Evolutionary conservation across 345 rosid genomes (phyloP), one percentile per base, ranked within the genome.

Genomic region (Diplotaxis tenuifolia): DNA sequence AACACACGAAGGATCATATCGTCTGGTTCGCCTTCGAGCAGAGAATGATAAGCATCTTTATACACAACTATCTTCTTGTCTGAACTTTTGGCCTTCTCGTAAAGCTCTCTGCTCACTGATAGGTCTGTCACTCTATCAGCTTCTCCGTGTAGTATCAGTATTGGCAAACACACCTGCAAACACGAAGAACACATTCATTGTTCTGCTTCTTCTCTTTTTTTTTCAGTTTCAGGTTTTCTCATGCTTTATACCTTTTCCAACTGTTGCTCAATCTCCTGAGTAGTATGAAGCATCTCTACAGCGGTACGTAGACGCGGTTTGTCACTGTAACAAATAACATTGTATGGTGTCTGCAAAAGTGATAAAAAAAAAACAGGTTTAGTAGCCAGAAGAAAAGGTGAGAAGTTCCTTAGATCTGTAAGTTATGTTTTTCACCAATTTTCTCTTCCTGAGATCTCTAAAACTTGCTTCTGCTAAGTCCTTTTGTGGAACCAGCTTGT

Each of bases 21-120:
- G 70, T 95, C 99, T 6, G 99, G 86, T 75, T 95, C 99, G 0
- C 99, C 99, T 76, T 85, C 97, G 0, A 92, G 87, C 32, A 95
- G 87, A 52, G 94, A 61, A 81, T 95, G 99, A 70, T 64, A 79
- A 16, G 90, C 87, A 71, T 87, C 89, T 56, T 86, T 70, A 56
- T 90, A 92, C 42, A 90, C 75, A 70, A 79, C 80, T 50, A 89
- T 78, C 67, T 79, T 86, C 83, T 95, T 95, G 90, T 95, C 97
- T 61, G 77, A 53, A 65, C 90, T 86, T 60, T 84, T 81, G 5
- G 99, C 96, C 80, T 89, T 90, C 83, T 87, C 83, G 12, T 88
- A 83, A 75, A 95, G 80, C 27, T 85, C 86, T 84, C 79, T 86
- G 88, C 98, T 95, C 71, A 92, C 96, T 0, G 97, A 85, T 2